These are phyloP conservation scores for Tetracentron sinense DNA, from an alignment of 164 flowering plant species.

Conservation along the genomic window DNA sequence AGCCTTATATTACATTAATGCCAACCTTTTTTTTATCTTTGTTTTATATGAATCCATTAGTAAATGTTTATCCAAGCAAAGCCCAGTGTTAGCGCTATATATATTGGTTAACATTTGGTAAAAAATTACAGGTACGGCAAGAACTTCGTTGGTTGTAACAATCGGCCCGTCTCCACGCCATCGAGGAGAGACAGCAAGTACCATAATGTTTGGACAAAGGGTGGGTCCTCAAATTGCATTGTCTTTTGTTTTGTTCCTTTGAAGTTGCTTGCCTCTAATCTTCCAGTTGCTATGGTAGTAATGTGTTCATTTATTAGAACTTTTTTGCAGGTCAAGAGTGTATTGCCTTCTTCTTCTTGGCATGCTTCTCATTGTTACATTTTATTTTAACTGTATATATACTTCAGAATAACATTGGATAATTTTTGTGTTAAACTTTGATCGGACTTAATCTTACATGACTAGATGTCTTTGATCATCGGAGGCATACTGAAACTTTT, in stretches of 20 bases:
- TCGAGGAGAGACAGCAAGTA: conserved; percentile 95
- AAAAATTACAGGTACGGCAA: conserved; percentile 71
- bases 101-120: conserved; percentile 8
- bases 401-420: no score
- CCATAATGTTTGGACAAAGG: conserved; percentile 97
- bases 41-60: no score
- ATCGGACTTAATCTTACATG: neutral
- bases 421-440: no score
- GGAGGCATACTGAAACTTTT: neutral
- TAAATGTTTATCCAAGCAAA: no score
- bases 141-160: conserved; percentile 88
- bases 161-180: conserved; percentile 98
- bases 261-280: neutral
- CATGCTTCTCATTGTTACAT: no score
- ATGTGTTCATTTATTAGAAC: neutral
- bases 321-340: no score
- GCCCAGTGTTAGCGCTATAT: neutral
- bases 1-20: neutral
- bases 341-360: no score
- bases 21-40: no score
- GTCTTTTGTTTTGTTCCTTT: conserved; percentile 8
- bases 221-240: conserved; percentile 43
- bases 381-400: no score
- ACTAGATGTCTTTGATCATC: neutral
- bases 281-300: neutral